Conservation (phyloP, 371 early-diverging fungal genomes). For the Syncephalastrum racemosum region DNA sequence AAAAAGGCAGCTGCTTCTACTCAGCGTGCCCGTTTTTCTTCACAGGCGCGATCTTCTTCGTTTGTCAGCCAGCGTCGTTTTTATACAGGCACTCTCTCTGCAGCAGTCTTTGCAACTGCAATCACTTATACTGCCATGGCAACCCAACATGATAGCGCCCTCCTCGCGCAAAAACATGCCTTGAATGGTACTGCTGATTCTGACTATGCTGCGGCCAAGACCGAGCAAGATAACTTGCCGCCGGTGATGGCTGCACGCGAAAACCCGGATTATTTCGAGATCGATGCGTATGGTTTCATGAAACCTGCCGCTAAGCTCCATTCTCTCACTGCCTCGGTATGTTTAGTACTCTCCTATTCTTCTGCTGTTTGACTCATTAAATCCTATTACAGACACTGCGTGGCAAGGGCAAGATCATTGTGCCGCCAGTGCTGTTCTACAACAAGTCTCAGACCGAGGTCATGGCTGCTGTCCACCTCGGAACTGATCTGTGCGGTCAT, state of each 20-base stretch:
- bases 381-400: conserved; percentile 27
- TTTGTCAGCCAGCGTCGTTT: no score
- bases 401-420: conserved; percentile 38
- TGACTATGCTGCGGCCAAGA: conserved; percentile 9
- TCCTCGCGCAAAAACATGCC: conserved; percentile 19
- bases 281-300: conserved; percentile 33
- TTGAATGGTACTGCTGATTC: conserved; percentile 9
- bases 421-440: conserved; percentile 39
- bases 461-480: conserved; percentile 37
- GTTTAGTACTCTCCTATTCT: conserved; percentile 2
- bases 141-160: conserved; percentile 20
- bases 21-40: neutral
- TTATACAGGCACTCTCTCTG: no score
- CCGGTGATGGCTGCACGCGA: conserved; percentile 30
- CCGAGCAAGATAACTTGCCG: conserved; percentile 27
- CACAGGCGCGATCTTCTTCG: no score
- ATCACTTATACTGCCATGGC: conserved; percentile 15
- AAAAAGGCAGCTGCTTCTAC: neutral
- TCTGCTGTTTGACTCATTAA: conserved; percentile 2
- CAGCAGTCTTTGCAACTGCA: no score
- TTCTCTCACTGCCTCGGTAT: conserved; percentile 38
- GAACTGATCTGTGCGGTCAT: conserved; percentile 58
- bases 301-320: conserved; percentile 26
- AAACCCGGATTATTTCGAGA: conserved; percentile 27
- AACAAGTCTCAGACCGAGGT: conserved; percentile 39